Evolutionary conservation across 2,329 filamentous ascomycete genomes (phyloP).

Genomic region (Teratosphaeria pseudoeucalypti): DNA sequence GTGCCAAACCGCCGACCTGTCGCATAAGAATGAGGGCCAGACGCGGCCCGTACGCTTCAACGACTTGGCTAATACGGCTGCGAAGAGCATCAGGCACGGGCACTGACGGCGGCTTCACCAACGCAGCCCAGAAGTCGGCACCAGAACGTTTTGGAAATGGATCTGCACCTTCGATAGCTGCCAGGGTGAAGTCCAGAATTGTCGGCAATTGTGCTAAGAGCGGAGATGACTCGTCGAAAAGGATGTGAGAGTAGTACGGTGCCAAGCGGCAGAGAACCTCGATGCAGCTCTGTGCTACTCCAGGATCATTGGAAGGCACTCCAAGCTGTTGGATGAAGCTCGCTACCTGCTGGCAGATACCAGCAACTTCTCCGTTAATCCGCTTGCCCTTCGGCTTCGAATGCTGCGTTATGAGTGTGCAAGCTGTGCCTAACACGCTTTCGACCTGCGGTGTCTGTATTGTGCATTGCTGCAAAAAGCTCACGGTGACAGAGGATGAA

Average conservation of each 20-base stretch:
- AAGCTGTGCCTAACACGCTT: slow-evolving; percentile 59
- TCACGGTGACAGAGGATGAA: slow-evolving; percentile 52
- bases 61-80: slow-evolving; percentile 26
- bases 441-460: slow-evolving; percentile 57
- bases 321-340: slow-evolving; percentile 53
- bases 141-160: slow-evolving; percentile 65
- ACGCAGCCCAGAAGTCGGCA: slow-evolving; percentile 62
- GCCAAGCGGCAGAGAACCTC: slow-evolving; percentile 60
- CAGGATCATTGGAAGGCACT: slow-evolving; percentile 54
- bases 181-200: slow-evolving; percentile 62
- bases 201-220: slow-evolving; percentile 47
- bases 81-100: slow-evolving; percentile 10
- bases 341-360: slow-evolving; percentile 52
- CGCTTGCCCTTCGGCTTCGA: slow-evolving; percentile 26
- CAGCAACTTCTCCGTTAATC: slow-evolving; percentile 40
- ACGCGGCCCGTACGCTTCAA: slow-evolving; percentile 51
- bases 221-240: slow-evolving; percentile 39
- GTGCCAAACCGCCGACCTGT: slow-evolving; percentile 58
- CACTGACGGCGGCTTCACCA: slow-evolving; percentile 31
- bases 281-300: slow-evolving; percentile 63
- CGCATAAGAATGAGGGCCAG: slow-evolving; percentile 50
- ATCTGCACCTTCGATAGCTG: slow-evolving; percentile 60
- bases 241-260: slow-evolving; percentile 48
- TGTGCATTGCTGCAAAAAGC: slow-evolving; percentile 46
- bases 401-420: slow-evolving; percentile 49